Evolutionary conservation across 2,329 filamentous ascomycete genomes (phyloP).

Genomic region (Sporothrix brunneoviolacea): DNA sequence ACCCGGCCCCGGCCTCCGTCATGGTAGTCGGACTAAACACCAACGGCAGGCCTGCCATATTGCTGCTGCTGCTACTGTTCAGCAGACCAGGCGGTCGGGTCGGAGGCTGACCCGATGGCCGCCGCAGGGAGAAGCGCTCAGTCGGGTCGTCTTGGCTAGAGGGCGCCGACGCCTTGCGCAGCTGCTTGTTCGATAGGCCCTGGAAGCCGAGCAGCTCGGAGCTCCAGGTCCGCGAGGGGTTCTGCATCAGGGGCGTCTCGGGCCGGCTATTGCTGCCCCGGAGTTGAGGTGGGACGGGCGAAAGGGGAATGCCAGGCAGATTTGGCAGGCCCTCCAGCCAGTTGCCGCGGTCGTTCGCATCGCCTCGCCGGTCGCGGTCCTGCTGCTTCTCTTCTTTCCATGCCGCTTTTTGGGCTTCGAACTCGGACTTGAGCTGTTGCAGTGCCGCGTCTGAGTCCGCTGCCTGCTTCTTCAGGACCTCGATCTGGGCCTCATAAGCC

Average conservation of each 20-base stretch:
- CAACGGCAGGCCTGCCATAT: constrained; percentile 22
- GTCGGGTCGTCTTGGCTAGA: constrained; percentile 41
- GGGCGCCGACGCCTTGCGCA: constrained; percentile 42
- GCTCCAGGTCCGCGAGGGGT: constrained; percentile 44
- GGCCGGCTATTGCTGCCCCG: constrained; percentile 40
- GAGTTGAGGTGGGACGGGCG: constrained; percentile 16
- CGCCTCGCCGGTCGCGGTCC: constrained; percentile 9
- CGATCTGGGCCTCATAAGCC: constrained; percentile 51
- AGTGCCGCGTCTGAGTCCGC: constrained; percentile 61
- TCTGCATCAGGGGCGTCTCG: constrained; percentile 46
- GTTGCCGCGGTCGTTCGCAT: constrained; percentile 35
- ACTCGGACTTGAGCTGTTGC: constrained; percentile 43
- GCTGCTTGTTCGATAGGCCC: constrained; percentile 33
- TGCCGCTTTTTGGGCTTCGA: constrained; percentile 41
- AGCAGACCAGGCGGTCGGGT: constrained; percentile 33
- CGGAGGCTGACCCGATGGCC: constrained; percentile 44
- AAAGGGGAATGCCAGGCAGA: constrained; percentile 31
- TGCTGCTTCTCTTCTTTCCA: constrained; percentile 26
- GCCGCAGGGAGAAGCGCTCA: constrained; percentile 37
- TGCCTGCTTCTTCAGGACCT: constrained; percentile 56
- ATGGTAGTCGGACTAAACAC: constrained; percentile 38
- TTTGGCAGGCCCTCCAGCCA: constrained; percentile 54
- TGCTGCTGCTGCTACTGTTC: constrained; percentile 24
- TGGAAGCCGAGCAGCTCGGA: constrained; percentile 46
- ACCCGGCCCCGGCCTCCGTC: neutral